These are phyloP conservation scores for Nepenthes alata DNA, from an alignment of 179 eudicot species.

Conservation along the genomic window DNA sequence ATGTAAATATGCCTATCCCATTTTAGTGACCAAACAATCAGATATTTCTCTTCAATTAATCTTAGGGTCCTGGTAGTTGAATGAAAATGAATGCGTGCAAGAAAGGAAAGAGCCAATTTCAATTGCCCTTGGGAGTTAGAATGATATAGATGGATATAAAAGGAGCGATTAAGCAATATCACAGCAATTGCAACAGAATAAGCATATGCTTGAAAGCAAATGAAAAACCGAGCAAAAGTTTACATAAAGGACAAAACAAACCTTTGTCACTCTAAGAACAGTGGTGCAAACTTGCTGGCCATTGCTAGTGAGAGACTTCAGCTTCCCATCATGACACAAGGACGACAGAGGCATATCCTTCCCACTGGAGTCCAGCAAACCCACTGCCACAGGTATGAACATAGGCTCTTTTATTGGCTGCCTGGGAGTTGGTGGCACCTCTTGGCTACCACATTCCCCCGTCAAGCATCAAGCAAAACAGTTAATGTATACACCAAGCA, in stretches of 20 bases:
- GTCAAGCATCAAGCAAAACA: not conserved
- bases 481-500: not conserved
- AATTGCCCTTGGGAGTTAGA: too few relatives aligned
- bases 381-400: conserved; percentile 84
- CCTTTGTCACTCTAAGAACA: conserved; percentile 88
- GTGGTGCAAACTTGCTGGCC: conserved; percentile 50
- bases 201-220: not conserved
- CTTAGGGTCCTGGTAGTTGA: too few relatives aligned
- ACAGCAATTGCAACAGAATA: too few relatives aligned
- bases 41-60: too few relatives aligned
- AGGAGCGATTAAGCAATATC: too few relatives aligned
- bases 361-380: conserved; percentile 71
- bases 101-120: too few relatives aligned
- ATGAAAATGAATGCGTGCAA: too few relatives aligned
- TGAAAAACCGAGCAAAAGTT: not conserved
- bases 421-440: conserved; percentile 87
- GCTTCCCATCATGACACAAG: conserved; percentile 60
- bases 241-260: conserved; percentile 6
- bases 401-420: conserved; percentile 83
- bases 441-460: conserved; percentile 43
- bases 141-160: too few relatives aligned
- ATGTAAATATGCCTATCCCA: too few relatives aligned
- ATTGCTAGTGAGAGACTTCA: conserved; percentile 33
- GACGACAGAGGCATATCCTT: conserved; percentile 77
- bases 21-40: too few relatives aligned